Base-by-base conservation (phyloP, 2,329 filamentous ascomycete species). In the Cordyceps pruinosa region DNA sequence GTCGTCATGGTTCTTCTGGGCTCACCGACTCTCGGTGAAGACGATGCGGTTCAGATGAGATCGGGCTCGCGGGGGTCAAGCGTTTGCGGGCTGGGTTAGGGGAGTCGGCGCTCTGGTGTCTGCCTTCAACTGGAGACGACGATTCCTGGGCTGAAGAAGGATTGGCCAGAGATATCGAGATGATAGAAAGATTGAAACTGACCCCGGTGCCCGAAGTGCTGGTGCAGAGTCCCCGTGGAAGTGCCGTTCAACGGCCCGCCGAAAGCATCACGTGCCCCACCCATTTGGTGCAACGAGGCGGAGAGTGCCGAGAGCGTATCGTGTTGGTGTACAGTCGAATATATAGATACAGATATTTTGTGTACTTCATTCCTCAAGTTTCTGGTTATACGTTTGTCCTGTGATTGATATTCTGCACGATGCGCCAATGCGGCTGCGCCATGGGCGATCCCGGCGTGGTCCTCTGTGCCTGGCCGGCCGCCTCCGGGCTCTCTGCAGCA, bases 1-100 rank as follows among this genome's bases (percentile, higher is more conserved):
- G 81, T 82, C 39, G 82, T 85, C 82, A 86, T 86, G 5, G 41
- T 67, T 61, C 61, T 6, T 44, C 9, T 35, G 21, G n/a, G 5
- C 34, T 49, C 37, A 56, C 53, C 25, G 19, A 25, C 39, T 12
- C 37, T 35, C 32, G 21, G 39, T 42, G 39, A 42, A 23, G 39
- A n/a, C 19, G 35, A 39, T 30, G 25, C 25, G 28, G 19, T 4
- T 39, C 42, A 30, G 34, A 55, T 55, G 42, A 47, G 52, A 41
- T 48, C 23, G 21, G 10, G 21, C 52, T 56, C 32, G 42, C 21
- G 23, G 52, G 50, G 44, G 52, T 56, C 5, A 34, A 41, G 52
- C 44, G 52, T 56, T 53, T 44, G 50, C 50, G 26, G 50, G 19
- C 8, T n/a, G n/a, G n/a, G n/a, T n/a, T n/a, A n/a, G n/a, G 26